A percentile compares a stretch with the other conserved stretches of the same genome.
Evolutionary conservation across 2,329 filamentous ascomycete genomes (phyloP).

Genomic region (Sporothrix brunneoviolacea): DNA sequence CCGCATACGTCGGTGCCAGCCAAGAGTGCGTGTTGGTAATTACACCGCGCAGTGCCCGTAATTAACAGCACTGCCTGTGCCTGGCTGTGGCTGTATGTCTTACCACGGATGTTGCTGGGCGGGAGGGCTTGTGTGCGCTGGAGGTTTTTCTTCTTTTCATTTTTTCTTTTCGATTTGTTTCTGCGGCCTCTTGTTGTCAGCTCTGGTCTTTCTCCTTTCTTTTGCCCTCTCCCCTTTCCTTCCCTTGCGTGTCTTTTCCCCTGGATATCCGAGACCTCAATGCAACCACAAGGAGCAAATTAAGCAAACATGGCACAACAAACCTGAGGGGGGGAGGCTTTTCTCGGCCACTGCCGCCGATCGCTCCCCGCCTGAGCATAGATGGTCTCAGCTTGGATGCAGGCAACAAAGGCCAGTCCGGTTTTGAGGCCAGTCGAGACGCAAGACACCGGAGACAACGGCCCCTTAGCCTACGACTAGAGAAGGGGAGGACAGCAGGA

Average conservation of each 20-base stretch:
- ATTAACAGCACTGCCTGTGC: background rate
- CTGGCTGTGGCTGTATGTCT: no score
- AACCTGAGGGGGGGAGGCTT: background rate
- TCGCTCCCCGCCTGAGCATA: slow-evolving; percentile 7
- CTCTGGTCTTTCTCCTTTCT: background rate
- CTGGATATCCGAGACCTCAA: slow-evolving; percentile 6
- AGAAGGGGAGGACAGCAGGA: no score
- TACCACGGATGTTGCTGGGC: no score
- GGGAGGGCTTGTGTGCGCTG: background rate
- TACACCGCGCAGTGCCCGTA: background rate
- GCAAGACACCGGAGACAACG: no score
- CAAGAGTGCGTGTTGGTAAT: no score
- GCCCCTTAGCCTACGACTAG: no score
- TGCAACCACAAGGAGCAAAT: slow-evolving; percentile 7
- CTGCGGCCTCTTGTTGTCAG: background rate
- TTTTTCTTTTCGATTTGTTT: slow-evolving; percentile 4
- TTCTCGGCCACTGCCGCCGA: slow-evolving; percentile 4
- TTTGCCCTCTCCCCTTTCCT: background rate
- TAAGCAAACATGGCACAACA: no score
- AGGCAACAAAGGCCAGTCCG: no score
- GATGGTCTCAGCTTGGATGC: slow-evolving; percentile 7
- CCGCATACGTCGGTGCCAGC: no score
- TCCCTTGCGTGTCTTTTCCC: slow-evolving; percentile 3
- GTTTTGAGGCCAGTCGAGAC: no score
- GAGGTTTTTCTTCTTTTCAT: slow-evolving; percentile 2